A percentile compares a stretch with the other conserved stretches of the same genome.
Conservation (phyloP, 257 asterid genomes). For the Rubia yunnanensis region DNA sequence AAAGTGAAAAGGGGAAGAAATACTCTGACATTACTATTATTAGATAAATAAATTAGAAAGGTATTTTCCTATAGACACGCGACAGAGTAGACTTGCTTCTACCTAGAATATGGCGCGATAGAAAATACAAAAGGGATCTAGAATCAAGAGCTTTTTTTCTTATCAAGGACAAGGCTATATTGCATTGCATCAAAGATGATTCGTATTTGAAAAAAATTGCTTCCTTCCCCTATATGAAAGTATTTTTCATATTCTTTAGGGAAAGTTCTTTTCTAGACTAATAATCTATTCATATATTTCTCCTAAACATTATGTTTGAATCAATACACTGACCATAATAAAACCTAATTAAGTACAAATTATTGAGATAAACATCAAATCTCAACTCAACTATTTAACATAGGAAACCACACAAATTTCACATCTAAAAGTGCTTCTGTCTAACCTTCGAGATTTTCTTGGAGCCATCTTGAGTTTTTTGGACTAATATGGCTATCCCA, state of each 20-base stretch:
- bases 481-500: conserved; percentile 92
- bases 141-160: background rate
- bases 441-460: conserved; percentile 76
- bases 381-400: background rate
- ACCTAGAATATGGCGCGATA: background rate
- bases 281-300: background rate
- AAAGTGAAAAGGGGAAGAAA: background rate
- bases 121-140: background rate
- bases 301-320: background rate
- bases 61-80: background rate
- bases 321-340: too few species aligned
- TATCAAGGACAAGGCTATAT: background rate
- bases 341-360: too few species aligned
- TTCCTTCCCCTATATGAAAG: background rate
- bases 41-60: background rate
- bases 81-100: background rate
- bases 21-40: background rate
- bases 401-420: background rate
- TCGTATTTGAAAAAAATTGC: background rate
- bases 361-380: background rate
- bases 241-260: background rate
- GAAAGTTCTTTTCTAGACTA: background rate
- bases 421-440: background rate
- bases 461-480: conserved; percentile 80
- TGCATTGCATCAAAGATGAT: background rate